Conservation (phyloP, 768 basidiomycete genomes). For the Auriscalpium orientale region DNA sequence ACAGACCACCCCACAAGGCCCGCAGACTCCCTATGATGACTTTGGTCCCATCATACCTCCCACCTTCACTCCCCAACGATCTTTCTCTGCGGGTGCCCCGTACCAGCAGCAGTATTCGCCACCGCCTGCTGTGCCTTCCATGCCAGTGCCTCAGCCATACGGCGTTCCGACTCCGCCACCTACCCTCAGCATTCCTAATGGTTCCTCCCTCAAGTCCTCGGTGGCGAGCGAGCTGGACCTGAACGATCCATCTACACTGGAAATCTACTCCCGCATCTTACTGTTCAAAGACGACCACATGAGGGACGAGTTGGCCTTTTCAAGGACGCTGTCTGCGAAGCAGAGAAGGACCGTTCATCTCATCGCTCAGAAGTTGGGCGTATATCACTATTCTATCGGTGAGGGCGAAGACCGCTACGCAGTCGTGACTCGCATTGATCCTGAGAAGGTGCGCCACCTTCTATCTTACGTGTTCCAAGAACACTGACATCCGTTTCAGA, state of each 20-base stretch:
- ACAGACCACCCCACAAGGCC: conserved; percentile 31
- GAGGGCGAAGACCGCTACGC: conserved; percentile 91
- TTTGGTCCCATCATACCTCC: conserved; percentile 53
- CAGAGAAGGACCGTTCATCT: conserved; percentile 92
- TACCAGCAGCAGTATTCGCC: conserved; percentile 68
- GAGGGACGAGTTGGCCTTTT: conserved; percentile 96
- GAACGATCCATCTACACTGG: conserved; percentile 91
- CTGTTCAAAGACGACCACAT: conserved; percentile 97
- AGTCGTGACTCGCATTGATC: conserved; percentile 88
- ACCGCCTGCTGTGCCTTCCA: conserved; percentile 31
- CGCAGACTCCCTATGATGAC: conserved; percentile 49
- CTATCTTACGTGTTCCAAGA: not conserved
- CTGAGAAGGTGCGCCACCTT: conserved; percentile 53
- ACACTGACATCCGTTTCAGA: conserved; percentile 2
- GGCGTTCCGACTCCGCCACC: conserved; percentile 43
- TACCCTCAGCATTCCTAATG: conserved; percentile 45
- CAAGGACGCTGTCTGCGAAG: conserved; percentile 74
- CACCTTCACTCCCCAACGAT: conserved; percentile 63
- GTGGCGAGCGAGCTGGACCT: conserved; percentile 76
- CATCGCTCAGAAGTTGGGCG: conserved; percentile 92
- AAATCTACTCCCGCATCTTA: conserved; percentile 94
- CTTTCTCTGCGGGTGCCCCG: conserved; percentile 55
- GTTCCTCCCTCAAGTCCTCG: conserved; percentile 54
- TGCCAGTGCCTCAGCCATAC: conserved; percentile 35
- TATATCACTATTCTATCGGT: conserved; percentile 90